Evolutionary conservation across 2,329 filamentous ascomycete genomes (phyloP), one percentile per base, ranked within the genome.

Genomic region (Neofusicoccum ribis): DNA sequence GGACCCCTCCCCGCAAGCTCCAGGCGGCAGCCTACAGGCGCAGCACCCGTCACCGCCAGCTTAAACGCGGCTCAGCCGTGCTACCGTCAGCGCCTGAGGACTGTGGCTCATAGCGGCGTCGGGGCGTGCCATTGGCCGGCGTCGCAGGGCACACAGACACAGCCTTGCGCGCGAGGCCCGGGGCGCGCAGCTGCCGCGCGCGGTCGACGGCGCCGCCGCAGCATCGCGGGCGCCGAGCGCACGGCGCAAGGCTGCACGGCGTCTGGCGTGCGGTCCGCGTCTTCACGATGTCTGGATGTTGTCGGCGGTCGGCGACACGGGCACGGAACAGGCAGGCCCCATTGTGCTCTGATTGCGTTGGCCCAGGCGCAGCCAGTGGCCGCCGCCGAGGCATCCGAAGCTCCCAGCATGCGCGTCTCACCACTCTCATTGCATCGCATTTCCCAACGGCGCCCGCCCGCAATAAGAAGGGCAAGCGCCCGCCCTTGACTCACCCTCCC

Each of bases 371-470:
- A 23, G 46, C n/a, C 37, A 39, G 9, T 12, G 37, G 37, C 3
- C 9, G 37, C 9, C 56, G 56, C 56, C 41, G 56, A 23, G 41
- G 56, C 43, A 60, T 47, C 56, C 59, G 59, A 43, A 27, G n/a
- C 46, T 43, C 37, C 46, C 47, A 17, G 47, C 60, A 36, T n/a
- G 62, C 23, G 39, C 50, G 27, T 49, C 63, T 64, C 52, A 49
- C 63, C 51, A 56, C 63, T 58, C 17, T 64, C 61, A 17, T 36
- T 59, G 43, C 63, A 59, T 47, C 63, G 41, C 39, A 64, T 49
- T 50, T 49, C 44, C 31, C 63, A 41, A 41, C 62, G 31, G 54
- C 23, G 54, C 54, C 56, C 20, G 39, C 39, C n/a, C 41, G 23
- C 56, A 27, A 62, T 62, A 62, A 61, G 27, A 37, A 51, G 59